Percentiles rank a stretch among this genome's conserved stretches.
These are phyloP conservation scores for Phaseolus coccineus DNA, from an alignment of 331 rosid genomes.

Conservation along the genomic window DNA sequence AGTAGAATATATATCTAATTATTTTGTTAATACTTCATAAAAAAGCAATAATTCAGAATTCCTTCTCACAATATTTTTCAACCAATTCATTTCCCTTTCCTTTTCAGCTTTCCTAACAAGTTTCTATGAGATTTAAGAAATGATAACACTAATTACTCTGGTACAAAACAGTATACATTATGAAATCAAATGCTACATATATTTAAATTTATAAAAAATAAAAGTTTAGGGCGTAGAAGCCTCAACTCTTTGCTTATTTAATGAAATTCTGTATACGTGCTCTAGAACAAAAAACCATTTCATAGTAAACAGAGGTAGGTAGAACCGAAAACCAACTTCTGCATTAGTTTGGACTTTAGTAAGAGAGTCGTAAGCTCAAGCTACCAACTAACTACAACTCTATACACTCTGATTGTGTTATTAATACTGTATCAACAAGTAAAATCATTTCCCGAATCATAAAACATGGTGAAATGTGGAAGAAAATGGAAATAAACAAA, in stretches of 20 bases:
- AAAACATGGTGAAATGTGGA: conserved; percentile 2
- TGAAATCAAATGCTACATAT: not conserved
- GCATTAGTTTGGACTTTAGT: not conserved
- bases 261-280: not conserved
- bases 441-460: conserved; percentile 29
- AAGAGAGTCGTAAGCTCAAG: not conserved
- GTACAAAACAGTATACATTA: not conserved
- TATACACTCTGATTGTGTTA: not conserved
- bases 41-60: not conserved
- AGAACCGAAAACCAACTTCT: conserved; percentile 14
- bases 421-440: conserved; percentile 7
- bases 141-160: not conserved
- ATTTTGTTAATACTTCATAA: not conserved
- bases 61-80: not conserved
- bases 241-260: not conserved
- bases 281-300: conserved; percentile 4
- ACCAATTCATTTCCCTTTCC: not conserved
- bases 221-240: conserved; percentile 2
- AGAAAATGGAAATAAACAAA: conserved; percentile 30
- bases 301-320: not conserved
- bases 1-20: conserved; percentile 20
- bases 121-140: not conserved
- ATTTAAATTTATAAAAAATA: not conserved
- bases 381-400: conserved; percentile 16
- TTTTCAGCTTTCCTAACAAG: conserved; percentile 12